Conservation (phyloP, 805 yeast genomes). For the Sugiyamaella boreocaroliniensis region DNA sequence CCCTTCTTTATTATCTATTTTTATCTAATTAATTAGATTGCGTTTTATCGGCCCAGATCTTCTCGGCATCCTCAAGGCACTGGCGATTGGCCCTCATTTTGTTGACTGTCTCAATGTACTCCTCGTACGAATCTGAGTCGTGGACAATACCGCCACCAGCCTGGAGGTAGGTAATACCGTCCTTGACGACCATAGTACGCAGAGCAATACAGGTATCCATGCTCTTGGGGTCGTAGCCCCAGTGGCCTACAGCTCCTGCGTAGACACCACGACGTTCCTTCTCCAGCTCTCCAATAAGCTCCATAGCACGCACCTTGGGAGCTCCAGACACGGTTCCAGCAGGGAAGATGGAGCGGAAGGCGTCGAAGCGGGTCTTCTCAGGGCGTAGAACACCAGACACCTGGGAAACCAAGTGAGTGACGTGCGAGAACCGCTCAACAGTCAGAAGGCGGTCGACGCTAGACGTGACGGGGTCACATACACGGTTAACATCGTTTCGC, state of each 20-base stretch:
- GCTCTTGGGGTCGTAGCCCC: slow-evolving; percentile 91
- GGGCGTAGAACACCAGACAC: slow-evolving; percentile 84
- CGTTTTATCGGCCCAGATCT: slow-evolving; percentile 27
- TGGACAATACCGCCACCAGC: slow-evolving; percentile 99
- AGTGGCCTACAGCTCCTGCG: slow-evolving; percentile 98
- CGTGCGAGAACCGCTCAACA: slow-evolving; percentile 92
- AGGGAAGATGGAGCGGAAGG: slow-evolving; percentile 95
- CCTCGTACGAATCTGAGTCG: slow-evolving; percentile 93
- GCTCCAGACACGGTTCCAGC: slow-evolving; percentile 99
- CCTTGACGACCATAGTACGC: slow-evolving; percentile 93
- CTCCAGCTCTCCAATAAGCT: slow-evolving; percentile 82
- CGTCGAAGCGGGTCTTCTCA: slow-evolving; percentile 88
- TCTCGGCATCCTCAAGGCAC: slow-evolving; percentile 89
- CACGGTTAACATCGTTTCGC: slow-evolving; percentile 89
- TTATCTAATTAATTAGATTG: background rate
- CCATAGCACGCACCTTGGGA: slow-evolving; percentile 96
- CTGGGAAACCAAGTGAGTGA: slow-evolving; percentile 91
- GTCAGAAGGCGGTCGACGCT: slow-evolving; percentile 82
- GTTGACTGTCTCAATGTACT: slow-evolving; percentile 93
- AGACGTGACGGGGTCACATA: slow-evolving; percentile 82
- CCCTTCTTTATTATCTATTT: background rate
- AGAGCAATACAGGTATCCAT: slow-evolving; percentile 98
- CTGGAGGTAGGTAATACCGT: slow-evolving; percentile 85
- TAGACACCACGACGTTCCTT: slow-evolving; percentile 91
- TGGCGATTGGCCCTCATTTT: slow-evolving; percentile 91